phyloP scores from a whole-genome alignment of 768 basidiomycete species.

The Rossbeevera mucosa region DNA sequence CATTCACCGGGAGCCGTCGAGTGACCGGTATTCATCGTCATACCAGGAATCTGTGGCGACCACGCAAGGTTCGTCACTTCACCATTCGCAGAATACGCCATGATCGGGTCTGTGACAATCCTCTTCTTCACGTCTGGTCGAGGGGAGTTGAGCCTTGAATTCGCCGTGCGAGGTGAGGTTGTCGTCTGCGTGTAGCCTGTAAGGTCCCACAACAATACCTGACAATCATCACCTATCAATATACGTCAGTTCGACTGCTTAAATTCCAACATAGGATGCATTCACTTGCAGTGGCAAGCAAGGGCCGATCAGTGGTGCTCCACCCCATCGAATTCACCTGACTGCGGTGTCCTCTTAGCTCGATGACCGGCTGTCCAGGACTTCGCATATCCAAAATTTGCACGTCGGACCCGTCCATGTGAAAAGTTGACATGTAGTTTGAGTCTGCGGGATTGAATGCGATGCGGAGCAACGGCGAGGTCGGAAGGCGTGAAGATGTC shows the following conservation, averaged over 20 bases:
- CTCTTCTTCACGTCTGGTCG: slow-evolving; percentile 77
- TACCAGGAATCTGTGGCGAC: slow-evolving; percentile 79
- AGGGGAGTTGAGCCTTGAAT: slow-evolving; percentile 73
- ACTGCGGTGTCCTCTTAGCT: slow-evolving; percentile 77
- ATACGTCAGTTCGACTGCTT: background rate
- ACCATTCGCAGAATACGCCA: slow-evolving; percentile 74
- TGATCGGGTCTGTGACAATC: slow-evolving; percentile 68
- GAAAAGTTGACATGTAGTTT: slow-evolving; percentile 96
- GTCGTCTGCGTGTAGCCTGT: slow-evolving; percentile 55
- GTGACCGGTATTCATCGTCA: slow-evolving; percentile 71
- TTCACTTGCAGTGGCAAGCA: slow-evolving; percentile 84
- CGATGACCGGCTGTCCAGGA: slow-evolving; percentile 92
- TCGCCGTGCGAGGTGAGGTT: slow-evolving; percentile 63
- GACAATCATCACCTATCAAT: slow-evolving; percentile 83
- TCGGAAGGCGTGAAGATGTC: slow-evolving; percentile 61
- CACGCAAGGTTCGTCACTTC: slow-evolving; percentile 85
- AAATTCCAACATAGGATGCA: slow-evolving; percentile 2
- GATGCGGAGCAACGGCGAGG: slow-evolving; percentile 79
- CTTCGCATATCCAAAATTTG: slow-evolving; percentile 96
- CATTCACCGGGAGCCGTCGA: slow-evolving; percentile 78
- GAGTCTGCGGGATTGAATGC: slow-evolving; percentile 89
- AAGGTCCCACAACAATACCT: slow-evolving; percentile 92
- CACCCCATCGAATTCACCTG: slow-evolving; percentile 87
- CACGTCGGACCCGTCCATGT: slow-evolving; percentile 84
- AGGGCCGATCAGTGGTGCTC: slow-evolving; percentile 79